A percentile compares a stretch with the other conserved stretches of the same genome.
Evolutionary conservation across 2,329 filamentous ascomycete genomes (phyloP).

Genomic region (Talaromyces funiculosus): DNA sequence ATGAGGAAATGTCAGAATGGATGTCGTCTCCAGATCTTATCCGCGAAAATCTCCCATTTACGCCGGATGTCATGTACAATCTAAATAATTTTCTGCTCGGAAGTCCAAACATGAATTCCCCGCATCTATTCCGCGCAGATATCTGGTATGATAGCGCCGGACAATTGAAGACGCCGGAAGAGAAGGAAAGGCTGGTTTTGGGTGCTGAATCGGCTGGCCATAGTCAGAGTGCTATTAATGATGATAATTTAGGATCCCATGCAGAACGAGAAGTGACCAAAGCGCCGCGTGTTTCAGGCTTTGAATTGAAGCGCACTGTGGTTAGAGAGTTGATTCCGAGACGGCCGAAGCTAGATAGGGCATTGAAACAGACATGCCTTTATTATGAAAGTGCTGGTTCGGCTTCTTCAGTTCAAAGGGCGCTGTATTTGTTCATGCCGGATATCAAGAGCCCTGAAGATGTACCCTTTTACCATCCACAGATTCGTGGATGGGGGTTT

Average conservation of each 20-base stretch:
- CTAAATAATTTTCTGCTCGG: conserved; percentile 44
- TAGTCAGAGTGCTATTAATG: neutral
- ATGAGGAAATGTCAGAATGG: conserved; percentile 15
- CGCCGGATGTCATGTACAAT: conserved; percentile 35
- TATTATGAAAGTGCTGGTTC: conserved; percentile 47
- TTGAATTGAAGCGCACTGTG: conserved; percentile 55
- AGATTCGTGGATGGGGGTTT: conserved; percentile 67
- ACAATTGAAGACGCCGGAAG: conserved; percentile 26
- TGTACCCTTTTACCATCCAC: conserved; percentile 84
- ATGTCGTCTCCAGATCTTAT: conserved; percentile 28
- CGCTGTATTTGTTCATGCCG: conserved; percentile 70
- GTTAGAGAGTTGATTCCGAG: conserved; percentile 75
- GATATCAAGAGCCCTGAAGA: conserved; percentile 58
- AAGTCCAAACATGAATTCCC: conserved; percentile 57
- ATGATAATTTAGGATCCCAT: neutral
- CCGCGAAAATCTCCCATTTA: conserved; percentile 23
- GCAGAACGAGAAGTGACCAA: conserved; percentile 14
- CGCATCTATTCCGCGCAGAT: conserved; percentile 56
- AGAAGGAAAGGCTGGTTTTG: conserved; percentile 23
- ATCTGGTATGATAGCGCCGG: conserved; percentile 52
- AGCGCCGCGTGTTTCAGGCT: conserved; percentile 23
- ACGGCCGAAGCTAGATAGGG: conserved; percentile 68
- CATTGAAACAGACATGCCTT: conserved; percentile 77
- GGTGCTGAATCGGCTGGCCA: neutral
- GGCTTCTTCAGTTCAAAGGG: conserved; percentile 19